phyloP scores from a whole-genome alignment of 2,329 filamentous ascomycete species.

The Ophiostoma triangulosporum region DNA sequence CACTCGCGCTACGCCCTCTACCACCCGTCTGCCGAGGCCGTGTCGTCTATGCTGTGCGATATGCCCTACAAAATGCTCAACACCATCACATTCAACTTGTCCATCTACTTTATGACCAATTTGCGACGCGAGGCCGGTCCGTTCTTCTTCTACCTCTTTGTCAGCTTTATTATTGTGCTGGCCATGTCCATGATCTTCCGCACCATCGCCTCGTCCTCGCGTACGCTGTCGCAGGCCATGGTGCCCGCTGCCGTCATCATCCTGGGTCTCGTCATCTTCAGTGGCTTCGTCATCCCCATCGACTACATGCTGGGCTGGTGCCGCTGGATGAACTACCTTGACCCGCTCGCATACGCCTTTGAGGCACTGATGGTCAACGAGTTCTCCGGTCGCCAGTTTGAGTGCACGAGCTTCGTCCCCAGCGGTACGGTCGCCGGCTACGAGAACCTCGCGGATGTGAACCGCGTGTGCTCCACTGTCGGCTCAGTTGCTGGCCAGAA shows the following conservation, averaged over 20 bases:
- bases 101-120: slow-evolving; percentile 79
- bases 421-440: slow-evolving; percentile 23
- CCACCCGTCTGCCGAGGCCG: slow-evolving; percentile 79
- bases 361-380: slow-evolving; percentile 75
- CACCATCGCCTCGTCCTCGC: slow-evolving; percentile 62
- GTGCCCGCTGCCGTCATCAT: slow-evolving; percentile 48
- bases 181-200: slow-evolving; percentile 82
- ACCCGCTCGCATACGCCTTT: slow-evolving; percentile 69
- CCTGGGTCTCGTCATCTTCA: slow-evolving; percentile 53
- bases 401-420: slow-evolving; percentile 34
- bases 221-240: slow-evolving; percentile 53
- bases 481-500: slow-evolving; percentile 41
- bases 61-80: slow-evolving; percentile 73
- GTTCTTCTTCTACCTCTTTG: slow-evolving; percentile 77
- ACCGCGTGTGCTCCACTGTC: slow-evolving; percentile 43
- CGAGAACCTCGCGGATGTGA: slow-evolving; percentile 20
- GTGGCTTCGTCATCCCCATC: slow-evolving; percentile 52
- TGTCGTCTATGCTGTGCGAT: slow-evolving; percentile 74
- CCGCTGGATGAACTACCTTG: slow-evolving; percentile 69
- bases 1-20: slow-evolving; percentile 78
- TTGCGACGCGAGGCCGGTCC: slow-evolving; percentile 57
- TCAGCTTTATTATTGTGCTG: slow-evolving; percentile 59
- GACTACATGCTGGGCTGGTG: slow-evolving; percentile 68
- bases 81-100: slow-evolving; percentile 61
- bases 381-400: slow-evolving; percentile 52